phyloP scores from a whole-genome alignment of 2,329 filamentous ascomycete species.

The Hypoxylon sp. region DNA sequence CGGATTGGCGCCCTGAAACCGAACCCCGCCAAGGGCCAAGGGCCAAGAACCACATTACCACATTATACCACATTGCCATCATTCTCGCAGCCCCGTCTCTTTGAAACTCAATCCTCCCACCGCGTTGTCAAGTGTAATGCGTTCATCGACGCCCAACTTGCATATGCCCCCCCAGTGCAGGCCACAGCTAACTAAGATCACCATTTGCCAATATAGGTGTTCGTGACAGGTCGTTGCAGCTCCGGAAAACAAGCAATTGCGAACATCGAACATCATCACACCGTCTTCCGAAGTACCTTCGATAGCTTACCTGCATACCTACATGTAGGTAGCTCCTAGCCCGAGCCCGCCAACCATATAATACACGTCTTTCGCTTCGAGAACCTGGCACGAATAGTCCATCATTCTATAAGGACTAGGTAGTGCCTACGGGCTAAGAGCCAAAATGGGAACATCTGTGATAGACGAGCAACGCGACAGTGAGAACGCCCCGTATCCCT shows the following conservation, averaged over 20 bases:
- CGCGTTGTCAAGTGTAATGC: slow-evolving; percentile 34
- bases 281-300: slow-evolving; percentile 4
- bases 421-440: slow-evolving; percentile 49
- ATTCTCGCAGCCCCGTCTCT: slow-evolving; percentile 30
- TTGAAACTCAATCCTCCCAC: slow-evolving; percentile 36
- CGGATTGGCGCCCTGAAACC: slow-evolving; percentile 52
- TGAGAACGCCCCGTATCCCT: slow-evolving; percentile 59
- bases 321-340: slow-evolving; percentile 5
- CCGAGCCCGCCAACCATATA: slow-evolving; percentile 10
- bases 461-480: slow-evolving; percentile 87
- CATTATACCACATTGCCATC: slow-evolving; percentile 17
- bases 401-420: slow-evolving; percentile 22
- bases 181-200: slow-evolving; percentile 1
- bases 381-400: slow-evolving; percentile 16
- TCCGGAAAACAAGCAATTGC: slow-evolving; percentile 20
- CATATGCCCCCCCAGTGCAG: slow-evolving; percentile 16
- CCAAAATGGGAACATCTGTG: slow-evolving; percentile 85
- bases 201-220: slow-evolving; percentile 1
- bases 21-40: slow-evolving; percentile 53
- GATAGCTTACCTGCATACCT: slow-evolving; percentile 16
- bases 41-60: slow-evolving; percentile 37
- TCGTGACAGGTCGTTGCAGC: slow-evolving; percentile 5
- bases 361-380: slow-evolving; percentile 15
- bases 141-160: slow-evolving; percentile 26
- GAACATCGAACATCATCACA: slow-evolving; percentile 9